Evolutionary conservation across 2,329 filamentous ascomycete genomes (phyloP).

Genomic region (Pseudogymnoascus sp.): DNA sequence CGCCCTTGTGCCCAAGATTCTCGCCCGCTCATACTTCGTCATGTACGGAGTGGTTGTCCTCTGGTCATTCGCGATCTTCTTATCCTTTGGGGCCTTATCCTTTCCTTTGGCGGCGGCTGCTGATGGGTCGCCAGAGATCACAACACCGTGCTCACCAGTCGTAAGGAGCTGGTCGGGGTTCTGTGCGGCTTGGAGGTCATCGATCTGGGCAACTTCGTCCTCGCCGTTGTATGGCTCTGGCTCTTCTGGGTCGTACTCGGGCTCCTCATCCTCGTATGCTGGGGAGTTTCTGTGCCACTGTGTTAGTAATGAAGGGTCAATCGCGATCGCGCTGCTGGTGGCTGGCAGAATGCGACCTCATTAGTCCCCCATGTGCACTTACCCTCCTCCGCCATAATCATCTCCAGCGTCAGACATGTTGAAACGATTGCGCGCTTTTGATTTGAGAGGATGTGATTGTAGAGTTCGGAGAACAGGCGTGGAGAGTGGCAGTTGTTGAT

Average conservation of each 20-base stretch:
- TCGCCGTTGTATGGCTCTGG: slow-evolving; percentile 49
- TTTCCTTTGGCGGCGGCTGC: slow-evolving; percentile 50
- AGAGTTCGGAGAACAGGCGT: slow-evolving; percentile 6
- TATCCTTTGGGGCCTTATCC: slow-evolving; percentile 60
- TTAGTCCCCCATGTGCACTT: slow-evolving; percentile 29
- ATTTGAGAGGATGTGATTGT: not conserved
- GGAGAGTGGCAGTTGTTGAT: slow-evolving; percentile 10
- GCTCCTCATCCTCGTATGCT: slow-evolving; percentile 62
- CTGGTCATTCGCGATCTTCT: slow-evolving; percentile 84
- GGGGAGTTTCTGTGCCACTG: slow-evolving; percentile 54
- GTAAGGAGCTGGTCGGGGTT: slow-evolving; percentile 41
- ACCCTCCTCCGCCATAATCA: slow-evolving; percentile 51
- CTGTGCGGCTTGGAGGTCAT: slow-evolving; percentile 47
- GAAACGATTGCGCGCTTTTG: not conserved
- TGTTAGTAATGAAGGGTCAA: slow-evolving; percentile 27
- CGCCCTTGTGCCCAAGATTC: slow-evolving; percentile 86
- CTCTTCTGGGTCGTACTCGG: slow-evolving; percentile 50
- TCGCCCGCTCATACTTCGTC: slow-evolving; percentile 97
- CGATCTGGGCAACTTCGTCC: slow-evolving; percentile 44
- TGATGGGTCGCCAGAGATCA: slow-evolving; percentile 55
- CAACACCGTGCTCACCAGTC: slow-evolving; percentile 35
- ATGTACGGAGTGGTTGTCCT: slow-evolving; percentile 94
- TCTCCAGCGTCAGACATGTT: slow-evolving; percentile 69
- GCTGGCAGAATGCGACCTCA: not conserved
- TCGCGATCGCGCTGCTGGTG: slow-evolving; percentile 10